Evolutionary conservation across 129 eudicot species (phyloP).

Genomic region (Tagetes patula): DNA sequence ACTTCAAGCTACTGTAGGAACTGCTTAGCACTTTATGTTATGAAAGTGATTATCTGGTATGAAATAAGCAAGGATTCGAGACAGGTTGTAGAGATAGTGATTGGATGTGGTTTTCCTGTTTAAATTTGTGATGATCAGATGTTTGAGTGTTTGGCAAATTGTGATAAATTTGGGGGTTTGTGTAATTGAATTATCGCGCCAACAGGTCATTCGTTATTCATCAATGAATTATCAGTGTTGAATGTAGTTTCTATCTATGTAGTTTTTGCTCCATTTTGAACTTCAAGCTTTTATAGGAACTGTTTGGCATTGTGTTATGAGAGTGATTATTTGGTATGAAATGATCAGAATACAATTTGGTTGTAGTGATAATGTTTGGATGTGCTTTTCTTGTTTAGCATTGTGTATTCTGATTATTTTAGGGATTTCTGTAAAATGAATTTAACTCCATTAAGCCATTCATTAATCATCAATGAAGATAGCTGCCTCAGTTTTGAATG

Average conservation of each 20-base stretch:
- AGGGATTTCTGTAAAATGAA: background rate
- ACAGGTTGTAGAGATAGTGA: background rate
- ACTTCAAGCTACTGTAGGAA: background rate
- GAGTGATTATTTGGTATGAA: no score
- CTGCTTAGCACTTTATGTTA: background rate
- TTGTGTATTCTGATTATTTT: background rate
- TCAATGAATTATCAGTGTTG: background rate
- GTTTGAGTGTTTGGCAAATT: background rate
- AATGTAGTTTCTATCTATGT: background rate
- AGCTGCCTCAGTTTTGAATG: background rate
- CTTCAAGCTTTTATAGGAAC: no score
- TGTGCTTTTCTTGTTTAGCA: no score
- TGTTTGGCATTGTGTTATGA: no score
- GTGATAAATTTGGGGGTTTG: background rate
- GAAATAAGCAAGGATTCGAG: background rate
- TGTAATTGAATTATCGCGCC: background rate
- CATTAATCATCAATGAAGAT: background rate
- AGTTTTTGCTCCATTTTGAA: background rate
- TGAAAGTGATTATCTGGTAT: background rate
- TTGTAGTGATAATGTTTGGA: no score
- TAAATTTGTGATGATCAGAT: background rate
- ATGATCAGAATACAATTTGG: no score
- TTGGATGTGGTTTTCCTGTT: constrained; percentile 1
- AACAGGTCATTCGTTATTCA: background rate
- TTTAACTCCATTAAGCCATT: background rate